Evolutionary conservation across 148 eudicot species (phyloP).

Genomic region (Silene uniflora): DNA sequence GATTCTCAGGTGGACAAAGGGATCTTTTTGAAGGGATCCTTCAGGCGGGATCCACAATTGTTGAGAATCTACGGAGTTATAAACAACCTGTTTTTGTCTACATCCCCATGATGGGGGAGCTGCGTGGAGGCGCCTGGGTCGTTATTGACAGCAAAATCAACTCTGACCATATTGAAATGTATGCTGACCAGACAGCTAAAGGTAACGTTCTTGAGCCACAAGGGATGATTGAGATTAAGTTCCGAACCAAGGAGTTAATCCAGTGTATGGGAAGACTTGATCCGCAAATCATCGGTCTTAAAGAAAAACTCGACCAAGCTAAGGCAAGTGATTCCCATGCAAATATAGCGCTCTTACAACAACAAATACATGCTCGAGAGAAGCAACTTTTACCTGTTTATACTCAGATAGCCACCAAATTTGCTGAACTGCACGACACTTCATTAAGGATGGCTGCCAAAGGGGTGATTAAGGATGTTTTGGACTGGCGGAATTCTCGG

Average conservation of each 20-base stretch:
- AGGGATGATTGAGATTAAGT: constrained; percentile 94
- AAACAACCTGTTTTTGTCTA: constrained; percentile 87
- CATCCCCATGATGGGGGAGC: constrained; percentile 93
- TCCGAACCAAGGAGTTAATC: constrained; percentile 62
- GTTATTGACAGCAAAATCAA: constrained; percentile 91
- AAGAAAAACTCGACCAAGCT: constrained; percentile 54
- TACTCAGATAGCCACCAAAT: constrained; percentile 92
- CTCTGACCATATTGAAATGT: constrained; percentile 92
- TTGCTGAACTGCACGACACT: constrained; percentile 94
- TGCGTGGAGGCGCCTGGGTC: constrained; percentile 99
- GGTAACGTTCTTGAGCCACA: constrained; percentile 98
- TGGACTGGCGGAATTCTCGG: constrained; percentile 73
- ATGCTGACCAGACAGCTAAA: constrained; percentile 84
- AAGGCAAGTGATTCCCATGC: constrained; percentile 28
- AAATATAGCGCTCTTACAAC: constrained; percentile 39
- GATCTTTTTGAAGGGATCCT: constrained; percentile 97
- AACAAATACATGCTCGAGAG: constrained; percentile 72
- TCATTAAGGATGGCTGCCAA: constrained; percentile 89
- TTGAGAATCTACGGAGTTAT: constrained; percentile 89
- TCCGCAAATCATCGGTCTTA: constrained; percentile 53
- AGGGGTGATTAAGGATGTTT: constrained; percentile 70
- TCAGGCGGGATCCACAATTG: constrained; percentile 95
- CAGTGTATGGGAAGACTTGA: constrained; percentile 96
- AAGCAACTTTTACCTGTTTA: constrained; percentile 81
- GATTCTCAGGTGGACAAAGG: constrained; percentile 96